Percentiles rank a stretch among this genome's conserved stretches.
phyloP scores from a whole-genome alignment of 495 filamentous ascomycete species.

The Halenospora varia region DNA sequence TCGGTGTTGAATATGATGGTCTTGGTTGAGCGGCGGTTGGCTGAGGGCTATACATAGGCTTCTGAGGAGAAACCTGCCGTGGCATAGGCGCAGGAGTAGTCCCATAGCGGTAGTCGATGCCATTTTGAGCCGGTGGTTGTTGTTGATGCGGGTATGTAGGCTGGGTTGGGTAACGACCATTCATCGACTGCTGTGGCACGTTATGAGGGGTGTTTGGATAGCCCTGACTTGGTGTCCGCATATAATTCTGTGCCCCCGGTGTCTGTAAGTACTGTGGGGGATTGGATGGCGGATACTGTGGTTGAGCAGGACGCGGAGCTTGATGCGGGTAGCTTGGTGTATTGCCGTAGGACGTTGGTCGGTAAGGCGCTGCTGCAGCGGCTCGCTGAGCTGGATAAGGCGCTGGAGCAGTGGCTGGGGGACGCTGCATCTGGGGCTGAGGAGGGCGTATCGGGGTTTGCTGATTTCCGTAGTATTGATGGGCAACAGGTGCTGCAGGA shows the following conservation, averaged over 20 bases:
- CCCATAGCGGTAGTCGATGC: constrained; percentile 20
- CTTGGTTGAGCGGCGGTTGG: constrained; percentile 11
- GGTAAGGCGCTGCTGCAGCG: constrained; percentile 15
- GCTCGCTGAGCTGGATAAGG: constrained; percentile 22
- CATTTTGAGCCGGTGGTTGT: constrained; percentile 17
- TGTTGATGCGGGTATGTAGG: constrained; percentile 13
- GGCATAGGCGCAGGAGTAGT: constrained; percentile 4
- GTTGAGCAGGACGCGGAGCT: constrained; percentile 15
- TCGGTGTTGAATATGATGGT: constrained; percentile 18
- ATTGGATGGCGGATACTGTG: constrained; percentile 10
- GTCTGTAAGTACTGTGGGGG: constrained; percentile 18
- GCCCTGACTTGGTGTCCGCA: constrained; percentile 13
- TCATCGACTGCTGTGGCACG: constrained; percentile 14
- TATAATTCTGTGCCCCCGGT: constrained; percentile 9
- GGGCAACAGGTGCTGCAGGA: constrained; percentile 2
- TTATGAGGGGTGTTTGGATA: constrained; percentile 19
- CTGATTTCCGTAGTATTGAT: constrained; percentile 18
- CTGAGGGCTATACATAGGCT: constrained; percentile 20
- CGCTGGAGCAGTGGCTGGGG: constrained; percentile 14
- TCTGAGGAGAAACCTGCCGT: constrained; percentile 25
- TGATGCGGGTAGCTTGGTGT: constrained; percentile 20
- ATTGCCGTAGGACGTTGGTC: constrained; percentile 8
- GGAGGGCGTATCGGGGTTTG: constrained; percentile 22
- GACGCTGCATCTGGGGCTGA: constrained; percentile 12
- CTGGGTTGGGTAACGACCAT: constrained; percentile 19